Evolutionary conservation across 2,329 filamentous ascomycete genomes (phyloP), one percentile per base, ranked within the genome.

Genomic region (Aspergillus thermomutatus): DNA sequence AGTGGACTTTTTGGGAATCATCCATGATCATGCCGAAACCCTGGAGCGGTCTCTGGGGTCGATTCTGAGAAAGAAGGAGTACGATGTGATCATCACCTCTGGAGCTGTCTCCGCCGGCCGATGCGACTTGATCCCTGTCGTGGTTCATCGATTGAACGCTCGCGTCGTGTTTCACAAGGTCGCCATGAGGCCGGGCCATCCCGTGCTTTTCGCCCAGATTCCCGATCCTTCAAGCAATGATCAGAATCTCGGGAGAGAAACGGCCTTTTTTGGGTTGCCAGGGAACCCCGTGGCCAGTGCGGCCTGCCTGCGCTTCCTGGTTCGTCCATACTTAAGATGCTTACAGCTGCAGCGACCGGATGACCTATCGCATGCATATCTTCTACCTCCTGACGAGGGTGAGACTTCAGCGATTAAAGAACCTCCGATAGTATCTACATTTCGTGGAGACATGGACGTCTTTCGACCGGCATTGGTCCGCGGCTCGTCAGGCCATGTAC

Each of bases 171-270:
- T 71, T 40, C 70, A 70, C 47, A 64, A 62, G 21, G 57, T 69
- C 23, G 61, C 55, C 10, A 69, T 72, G n/a, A 57, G 63, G 10
- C 69, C 70, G 14, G 70, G 70, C 1, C 68, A 66, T 55, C 69
- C 69, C 1, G 64, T 63, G 1, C 57, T 72, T 11, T 71, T 71
- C 49, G 68, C 66, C 0, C 60, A 53, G 14, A 28, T 72, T 41
- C 57, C 58, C 14, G 7, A 5, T 3, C 4, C 37, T 45, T 19
- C 6, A 0, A 23, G 14, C 31, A 17, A 3, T n/a, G 31, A 37
- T 17, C 2, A 1, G 6, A 14, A 37, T 17, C 5, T 7, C 5
- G 0, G 31, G 21, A 27, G 21, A 5, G 45, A 55, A 11, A 61
- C 58, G 11, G 60, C 62, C 17, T 68, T 70, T 45, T 71, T 71